Base-by-base conservation (phyloP, 495 filamentous ascomycete species). In the Podospora australis region DNA sequence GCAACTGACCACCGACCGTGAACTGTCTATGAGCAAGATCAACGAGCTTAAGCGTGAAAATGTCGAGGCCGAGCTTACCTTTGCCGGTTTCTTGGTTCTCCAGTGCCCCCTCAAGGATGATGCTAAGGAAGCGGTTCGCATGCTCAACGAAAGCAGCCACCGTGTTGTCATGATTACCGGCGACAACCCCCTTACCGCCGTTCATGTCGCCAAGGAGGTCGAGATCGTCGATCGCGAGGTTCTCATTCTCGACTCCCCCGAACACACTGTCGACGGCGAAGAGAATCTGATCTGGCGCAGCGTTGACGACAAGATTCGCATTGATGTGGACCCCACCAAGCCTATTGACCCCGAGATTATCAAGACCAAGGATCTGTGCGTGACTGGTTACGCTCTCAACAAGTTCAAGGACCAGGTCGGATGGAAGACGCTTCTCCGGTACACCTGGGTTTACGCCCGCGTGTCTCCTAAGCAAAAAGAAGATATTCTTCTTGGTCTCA, bases 381-480 rank as follows among this genome's bases (percentile, higher is more conserved):
- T 96, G 32, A 99, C 94, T 41, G 92, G 92, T 41, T 96, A 96
- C 63, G 92, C 94, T 23, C 67, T 99, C 45, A 79, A 81, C 19
- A 95, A 92, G 61, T 90, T 91, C 75, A 88, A 90, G 67, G 82
- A 80, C 46, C 83, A 94, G 57, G 81, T 82, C 26, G 71, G 67
- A 9, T 80, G 92, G 60, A 72, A 77, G 39, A 74, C 84, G 30
- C 70, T 99, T 29, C 74, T 96, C 1, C 82, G 88, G 22, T 80
- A 97, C 61, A 85, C 90, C 26, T 97, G 94, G 92, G 92, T 97
- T 8, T 99, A 99, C 62, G 94, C 92, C 56, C 86, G 92, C 55
- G 92, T 99, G 26, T 97, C 92, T 8, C 92, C 92, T 13, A 95
- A 94, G 75, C 92, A 99, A 58, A 99, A 99, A 71, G 92, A 97